These are phyloP conservation scores for Myxozyma udenii DNA, from an alignment of 805 yeast species.

Conservation along the genomic window DNA sequence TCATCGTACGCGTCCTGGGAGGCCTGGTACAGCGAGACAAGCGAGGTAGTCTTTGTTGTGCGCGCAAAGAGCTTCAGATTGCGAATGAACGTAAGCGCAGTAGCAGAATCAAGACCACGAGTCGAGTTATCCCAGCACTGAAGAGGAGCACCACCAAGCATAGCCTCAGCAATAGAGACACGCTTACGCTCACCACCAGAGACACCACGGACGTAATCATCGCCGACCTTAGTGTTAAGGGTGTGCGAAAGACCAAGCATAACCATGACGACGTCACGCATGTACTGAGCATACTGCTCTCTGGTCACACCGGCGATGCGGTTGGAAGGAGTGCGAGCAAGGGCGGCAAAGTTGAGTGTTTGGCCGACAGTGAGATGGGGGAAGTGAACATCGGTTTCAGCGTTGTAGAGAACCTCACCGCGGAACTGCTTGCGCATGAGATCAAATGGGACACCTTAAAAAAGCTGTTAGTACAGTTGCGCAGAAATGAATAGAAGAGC, in stretches of 20 bases:
- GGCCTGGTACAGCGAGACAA: constrained; percentile 61
- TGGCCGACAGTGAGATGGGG: constrained; percentile 62
- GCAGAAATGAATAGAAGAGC: constrained; percentile 37
- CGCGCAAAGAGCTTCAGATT: constrained; percentile 57
- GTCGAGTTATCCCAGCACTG: constrained; percentile 70
- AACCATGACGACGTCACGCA: constrained; percentile 52
- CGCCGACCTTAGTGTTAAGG: constrained; percentile 44
- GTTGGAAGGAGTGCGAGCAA: constrained; percentile 55
- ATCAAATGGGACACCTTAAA: constrained; percentile 40
- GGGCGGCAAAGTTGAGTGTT: constrained; percentile 55
- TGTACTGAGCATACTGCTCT: constrained; percentile 47
- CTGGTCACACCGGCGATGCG: constrained; percentile 52
- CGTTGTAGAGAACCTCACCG: constrained; percentile 63
- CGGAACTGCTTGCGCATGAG: constrained; percentile 50
- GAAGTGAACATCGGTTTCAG: constrained; percentile 62
- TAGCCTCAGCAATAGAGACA: constrained; percentile 53
- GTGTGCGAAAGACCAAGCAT: constrained; percentile 45
- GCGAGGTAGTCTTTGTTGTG: constrained; percentile 50
- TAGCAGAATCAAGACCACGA: constrained; percentile 69
- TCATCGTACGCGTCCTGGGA: constrained; percentile 55
- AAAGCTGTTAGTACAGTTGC: background rate
- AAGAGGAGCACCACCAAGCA: constrained; percentile 46
- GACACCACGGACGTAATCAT: constrained; percentile 54
- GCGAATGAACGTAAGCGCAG: constrained; percentile 61
- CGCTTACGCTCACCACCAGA: constrained; percentile 59